Evolutionary conservation across 768 basidiomycete genomes (phyloP).

Genomic region (Boletus subcaerulescens): DNA sequence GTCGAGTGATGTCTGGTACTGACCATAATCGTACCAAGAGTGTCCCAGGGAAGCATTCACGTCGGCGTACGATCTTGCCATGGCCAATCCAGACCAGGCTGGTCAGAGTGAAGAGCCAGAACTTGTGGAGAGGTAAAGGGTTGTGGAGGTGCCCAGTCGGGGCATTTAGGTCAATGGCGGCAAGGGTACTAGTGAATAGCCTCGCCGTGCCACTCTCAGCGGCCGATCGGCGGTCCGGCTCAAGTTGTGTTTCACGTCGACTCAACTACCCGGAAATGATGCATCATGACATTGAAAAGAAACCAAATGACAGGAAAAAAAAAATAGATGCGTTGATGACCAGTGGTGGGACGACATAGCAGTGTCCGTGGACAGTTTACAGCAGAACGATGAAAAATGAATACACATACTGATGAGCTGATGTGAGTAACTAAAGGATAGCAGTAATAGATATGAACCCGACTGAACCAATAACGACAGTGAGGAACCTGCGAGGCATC

Average conservation of each 20-base stretch:
- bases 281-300: conserved; percentile 19
- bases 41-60: conserved; percentile 56
- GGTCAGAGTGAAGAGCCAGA: conserved; percentile 16
- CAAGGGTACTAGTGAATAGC: conserved; percentile 17
- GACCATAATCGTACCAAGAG: conserved; percentile 65
- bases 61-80: conserved; percentile 53
- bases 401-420: conserved; percentile 29
- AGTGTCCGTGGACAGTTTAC: conserved; percentile 23
- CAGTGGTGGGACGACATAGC: conserved; percentile 25
- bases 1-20: conserved; percentile 10
- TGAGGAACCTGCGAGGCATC: conserved; percentile 5
- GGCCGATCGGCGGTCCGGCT: neutral
- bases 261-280: conserved; percentile 3
- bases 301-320: conserved; percentile 2
- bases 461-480: conserved; percentile 23
- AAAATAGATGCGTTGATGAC: conserved; percentile 23
- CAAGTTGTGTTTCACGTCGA: neutral
- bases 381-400: conserved; percentile 24
- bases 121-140: conserved; percentile 16
- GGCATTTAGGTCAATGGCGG: conserved; percentile 26
- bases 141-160: conserved; percentile 16
- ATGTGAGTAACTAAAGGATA: conserved; percentile 23
- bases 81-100: conserved; percentile 16
- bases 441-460: conserved; percentile 28
- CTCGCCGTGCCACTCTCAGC: conserved; percentile 1